Conservation (phyloP, 176 grass and related monocot genomes). For the Avena eriantha region DNA sequence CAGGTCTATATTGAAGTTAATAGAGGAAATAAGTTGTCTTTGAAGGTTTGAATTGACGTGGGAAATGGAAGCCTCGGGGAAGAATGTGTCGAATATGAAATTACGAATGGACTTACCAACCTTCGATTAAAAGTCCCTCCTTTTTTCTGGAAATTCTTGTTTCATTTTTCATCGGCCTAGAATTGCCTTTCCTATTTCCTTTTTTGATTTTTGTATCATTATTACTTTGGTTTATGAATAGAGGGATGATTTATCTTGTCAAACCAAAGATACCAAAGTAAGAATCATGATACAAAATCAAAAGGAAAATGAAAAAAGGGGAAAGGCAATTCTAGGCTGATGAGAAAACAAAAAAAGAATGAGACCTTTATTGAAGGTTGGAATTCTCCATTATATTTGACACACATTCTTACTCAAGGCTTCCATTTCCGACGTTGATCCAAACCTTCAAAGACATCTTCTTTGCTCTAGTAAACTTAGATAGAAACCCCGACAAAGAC, state of each 20-base stretch:
- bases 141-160: neutral
- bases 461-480: neutral
- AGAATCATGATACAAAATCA: slow-evolving; percentile 11
- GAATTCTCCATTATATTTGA: neutral
- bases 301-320: neutral
- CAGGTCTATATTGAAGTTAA: neutral
- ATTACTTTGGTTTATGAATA: neutral
- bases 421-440: neutral
- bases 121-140: neutral
- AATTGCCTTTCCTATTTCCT: neutral
- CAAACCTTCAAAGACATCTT: neutral
- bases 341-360: neutral
- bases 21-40: neutral
- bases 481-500: neutral
- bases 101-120: neutral
- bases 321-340: neutral
- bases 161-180: neutral
- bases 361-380: neutral
- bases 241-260: neutral
- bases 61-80: neutral
- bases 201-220: neutral
- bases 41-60: neutral
- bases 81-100: neutral
- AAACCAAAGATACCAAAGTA: neutral
- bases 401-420: neutral